Evolutionary conservation across 1,284 basidiomycete species (phyloP).

Genomic region (Peniophora sp.): DNA sequence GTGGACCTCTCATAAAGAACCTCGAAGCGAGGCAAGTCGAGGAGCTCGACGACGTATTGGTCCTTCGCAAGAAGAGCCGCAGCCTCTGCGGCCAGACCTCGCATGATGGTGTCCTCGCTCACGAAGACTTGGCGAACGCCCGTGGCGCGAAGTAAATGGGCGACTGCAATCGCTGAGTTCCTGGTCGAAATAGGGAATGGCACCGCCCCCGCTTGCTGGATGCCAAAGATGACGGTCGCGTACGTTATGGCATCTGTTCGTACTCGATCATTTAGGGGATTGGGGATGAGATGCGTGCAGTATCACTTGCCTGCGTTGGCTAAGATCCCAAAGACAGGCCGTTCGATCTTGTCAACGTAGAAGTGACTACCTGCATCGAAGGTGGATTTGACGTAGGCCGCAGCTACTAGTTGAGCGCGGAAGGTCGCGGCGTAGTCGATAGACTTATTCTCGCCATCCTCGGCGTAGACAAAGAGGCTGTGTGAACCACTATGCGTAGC

Average conservation of each 20-base stretch:
- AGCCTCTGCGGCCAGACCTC: slow-evolving; percentile 1
- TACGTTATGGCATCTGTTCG: slow-evolving; percentile 14
- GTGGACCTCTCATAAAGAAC: slow-evolving; percentile 1
- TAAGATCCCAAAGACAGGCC: slow-evolving; percentile 3
- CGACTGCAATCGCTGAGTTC: slow-evolving; percentile 4
- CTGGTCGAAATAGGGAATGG: slow-evolving; percentile 17
- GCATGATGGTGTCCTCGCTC: slow-evolving; percentile 4
- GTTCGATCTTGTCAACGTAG: not conserved
- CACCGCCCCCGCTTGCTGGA: slow-evolving; percentile 13
- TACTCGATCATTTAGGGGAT: not conserved
- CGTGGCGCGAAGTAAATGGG: slow-evolving; percentile 2
- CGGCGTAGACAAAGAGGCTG: slow-evolving; percentile 1
- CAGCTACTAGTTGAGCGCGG: not conserved
- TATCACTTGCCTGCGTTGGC: slow-evolving; percentile 1
- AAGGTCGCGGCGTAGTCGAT: slow-evolving; percentile 4
- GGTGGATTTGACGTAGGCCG: not conserved
- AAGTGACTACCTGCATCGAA: not conserved
- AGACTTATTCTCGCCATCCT: not conserved
- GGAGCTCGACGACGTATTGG: not conserved
- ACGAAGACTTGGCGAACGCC: slow-evolving; percentile 4
- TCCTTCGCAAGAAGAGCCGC: slow-evolving; percentile 1
- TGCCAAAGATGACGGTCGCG: slow-evolving; percentile 11
- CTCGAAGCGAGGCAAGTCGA: slow-evolving; percentile 2
- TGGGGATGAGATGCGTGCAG: not conserved
- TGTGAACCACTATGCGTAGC: slow-evolving; percentile 2